Evolutionary conservation across 2,329 filamentous ascomycete genomes (phyloP), one percentile per base, ranked within the genome.

Genomic region (Penicillium sp.): DNA sequence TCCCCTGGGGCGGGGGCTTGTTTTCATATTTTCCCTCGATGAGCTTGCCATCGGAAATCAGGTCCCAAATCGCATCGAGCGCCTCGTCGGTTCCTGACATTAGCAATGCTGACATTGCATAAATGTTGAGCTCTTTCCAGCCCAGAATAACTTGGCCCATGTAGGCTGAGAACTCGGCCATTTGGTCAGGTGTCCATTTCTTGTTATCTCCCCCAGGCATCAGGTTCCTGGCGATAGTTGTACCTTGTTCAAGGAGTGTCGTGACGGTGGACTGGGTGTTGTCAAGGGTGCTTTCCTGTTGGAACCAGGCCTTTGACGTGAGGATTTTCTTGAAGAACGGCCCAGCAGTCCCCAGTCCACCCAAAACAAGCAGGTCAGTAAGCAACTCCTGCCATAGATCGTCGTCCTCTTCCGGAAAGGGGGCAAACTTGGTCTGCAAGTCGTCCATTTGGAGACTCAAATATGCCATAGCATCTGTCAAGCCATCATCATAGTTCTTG

Each of bases 41-140:
- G 50, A 65, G 53, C 53, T 63, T 59, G 26, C 63, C 63, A n/a
- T 53, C 46, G 15, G 60, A 41, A 9, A 65, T 65, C 29, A n/a
- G 5, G 2, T 46, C 17, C n/a, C 9, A 21, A 1, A 63, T 53
- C 8, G 15, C 3, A 3, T 65, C 13, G 11, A 64, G 23, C 5
- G 23, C 4, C 26, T 56, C 53, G 1, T 47, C 9, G 19, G 19
- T 4, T 7, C 21, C 2, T 9, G 60, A 21, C 5, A 52, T 41
- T 3, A 19, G 26, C 1, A 56, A 54, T 26, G 2, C 5, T 26
- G 26, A 4, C 26, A 26, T 26, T 26, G 26, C 26, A 26, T 26
- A 26, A 26, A 26, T 4, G 29, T 56, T 62, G 21, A 56, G 7
- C 11, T 54, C 56, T 7, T 29, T 23, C 61, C 61, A 67, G 56